A percentile compares a stretch with the other conserved stretches of the same genome.
phyloP scores from a whole-genome alignment of 768 basidiomycete genomes.

The Butyriboletus loyo region DNA sequence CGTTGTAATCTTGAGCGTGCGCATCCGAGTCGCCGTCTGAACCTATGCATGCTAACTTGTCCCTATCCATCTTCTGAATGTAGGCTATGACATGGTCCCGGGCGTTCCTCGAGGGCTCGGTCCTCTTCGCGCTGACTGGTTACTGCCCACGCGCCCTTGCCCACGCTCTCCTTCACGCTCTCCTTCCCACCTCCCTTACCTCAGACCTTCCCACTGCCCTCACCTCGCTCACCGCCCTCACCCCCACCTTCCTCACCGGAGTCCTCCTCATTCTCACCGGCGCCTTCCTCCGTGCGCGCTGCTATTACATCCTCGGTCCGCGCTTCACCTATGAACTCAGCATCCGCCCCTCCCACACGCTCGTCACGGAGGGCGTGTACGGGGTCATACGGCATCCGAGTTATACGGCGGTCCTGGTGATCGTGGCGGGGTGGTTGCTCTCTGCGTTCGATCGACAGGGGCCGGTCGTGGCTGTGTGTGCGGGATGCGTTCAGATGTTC shows the following conservation, averaged over 20 bases:
- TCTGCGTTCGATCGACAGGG: constrained; percentile 3
- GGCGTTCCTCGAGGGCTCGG: constrained; percentile 4
- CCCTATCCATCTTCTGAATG: background rate
- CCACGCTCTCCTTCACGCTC: background rate
- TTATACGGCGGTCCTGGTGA: constrained; percentile 11
- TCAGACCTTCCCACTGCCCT: background rate
- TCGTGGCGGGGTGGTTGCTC: background rate
- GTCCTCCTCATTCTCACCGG: background rate
- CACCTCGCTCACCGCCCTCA: constrained; percentile 3
- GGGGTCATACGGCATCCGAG: constrained; percentile 29
- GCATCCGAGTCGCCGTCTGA: background rate
- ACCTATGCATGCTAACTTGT: background rate
- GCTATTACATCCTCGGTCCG: constrained; percentile 19
- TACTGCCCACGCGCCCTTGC: background rate
- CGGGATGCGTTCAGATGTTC: background rate
- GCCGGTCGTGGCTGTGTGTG: background rate
- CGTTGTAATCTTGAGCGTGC: background rate
- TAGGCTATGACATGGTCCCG: background rate
- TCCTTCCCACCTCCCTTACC: background rate
- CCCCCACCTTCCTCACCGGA: constrained; percentile 11
- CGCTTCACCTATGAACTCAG: constrained; percentile 26
- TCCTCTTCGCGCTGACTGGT: background rate
- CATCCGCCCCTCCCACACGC: constrained; percentile 16
- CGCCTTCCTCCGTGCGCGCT: constrained; percentile 9
- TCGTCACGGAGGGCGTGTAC: constrained; percentile 28